Evolutionary conservation across 768 basidiomycete genomes (phyloP), one percentile per base, ranked within the genome.

Genomic region (Austroboletus eburneus): DNA sequence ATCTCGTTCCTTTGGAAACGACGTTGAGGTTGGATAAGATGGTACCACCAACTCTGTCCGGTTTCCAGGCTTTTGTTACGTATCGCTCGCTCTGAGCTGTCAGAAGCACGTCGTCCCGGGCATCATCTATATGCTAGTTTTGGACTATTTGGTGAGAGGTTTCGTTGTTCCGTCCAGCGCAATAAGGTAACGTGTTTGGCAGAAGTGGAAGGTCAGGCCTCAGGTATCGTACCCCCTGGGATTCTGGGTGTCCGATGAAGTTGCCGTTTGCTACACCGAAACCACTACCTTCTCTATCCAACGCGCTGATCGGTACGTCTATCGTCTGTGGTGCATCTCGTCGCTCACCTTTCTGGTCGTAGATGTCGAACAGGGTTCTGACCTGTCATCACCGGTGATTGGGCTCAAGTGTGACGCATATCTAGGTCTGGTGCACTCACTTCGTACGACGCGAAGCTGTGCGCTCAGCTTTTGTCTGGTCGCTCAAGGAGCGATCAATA

Each of bases 61-160:
- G 25, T 27, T 27, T 27, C 25, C 25, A 10, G n/a, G n/a, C n/a
- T 27, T 84, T 66, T 87, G 81, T 25, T 91, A 88, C 65, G 86
- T 94, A 61, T 96, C 92, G 16, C 78, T 98, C 39, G 93, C 92
- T 6, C 74, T 98, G 58, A 83, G 94, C 46, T 82, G 86, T 70
- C 75, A 82, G 48, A 82, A 81, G 46, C 74, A 78, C 13, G 89
- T 89, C 10, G 78, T 93, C 9, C 72, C 94, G 20, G 93, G 93
- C 6, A 91, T 96, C 38, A 84, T 96, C 52, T 94, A 82, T 70
- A 93, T 93, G 62, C 93, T 93, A 1, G 91, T 91, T 77, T 72
- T 91, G 47, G 77, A 88, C 49, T 77, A 92, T 42, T 73, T 95
- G 50, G 86, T 86, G 27, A 27, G 46, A 25, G 16, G 9, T 39